These are phyloP conservation scores for Tetradesmus obliquus DNA, from an alignment of 139 green algal species.

Conservation along the genomic window DNA sequence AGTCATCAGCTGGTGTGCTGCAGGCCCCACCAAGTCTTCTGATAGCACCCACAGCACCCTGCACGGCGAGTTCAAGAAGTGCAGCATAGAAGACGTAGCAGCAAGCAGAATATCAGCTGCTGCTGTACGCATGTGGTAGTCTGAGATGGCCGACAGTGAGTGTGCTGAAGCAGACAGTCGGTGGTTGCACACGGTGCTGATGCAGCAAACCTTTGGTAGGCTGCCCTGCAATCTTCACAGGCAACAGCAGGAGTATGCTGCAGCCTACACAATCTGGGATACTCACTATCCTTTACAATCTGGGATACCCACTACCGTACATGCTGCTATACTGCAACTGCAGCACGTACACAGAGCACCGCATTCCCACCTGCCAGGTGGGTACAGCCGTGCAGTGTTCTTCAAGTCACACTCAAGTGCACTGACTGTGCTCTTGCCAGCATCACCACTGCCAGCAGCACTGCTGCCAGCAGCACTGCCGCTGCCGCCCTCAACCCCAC, in stretches of 20 bases:
- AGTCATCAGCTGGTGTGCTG: constrained; percentile 40
- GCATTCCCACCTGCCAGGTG: constrained; percentile 21
- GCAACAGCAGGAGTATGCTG: too few species aligned
- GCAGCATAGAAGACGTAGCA: neutral
- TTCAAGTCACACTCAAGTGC: constrained; percentile 32
- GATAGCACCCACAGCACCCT: constrained; percentile 13
- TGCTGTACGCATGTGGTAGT: too few species aligned
- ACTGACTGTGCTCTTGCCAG: constrained; percentile 17
- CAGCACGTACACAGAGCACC: neutral
- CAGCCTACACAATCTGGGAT: too few species aligned
- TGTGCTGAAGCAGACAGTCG: too few species aligned
- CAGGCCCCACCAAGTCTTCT: constrained; percentile 35
- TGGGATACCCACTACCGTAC: too few species aligned
- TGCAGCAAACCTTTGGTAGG: too few species aligned
- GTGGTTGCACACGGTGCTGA: too few species aligned
- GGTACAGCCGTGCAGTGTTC: constrained; percentile 31
- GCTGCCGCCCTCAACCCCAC: neutral
- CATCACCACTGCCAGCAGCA: neutral
- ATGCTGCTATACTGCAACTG: neutral
- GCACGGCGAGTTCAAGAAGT: neutral
- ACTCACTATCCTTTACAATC: too few species aligned
- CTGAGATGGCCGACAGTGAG: too few species aligned
- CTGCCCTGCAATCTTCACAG: too few species aligned
- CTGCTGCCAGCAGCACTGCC: constrained; percentile 2
- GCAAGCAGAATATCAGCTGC: too few species aligned